phyloP scores from a whole-genome alignment of 2,329 filamentous ascomycete genomes.

The Chaetomiaceae sp. region DNA sequence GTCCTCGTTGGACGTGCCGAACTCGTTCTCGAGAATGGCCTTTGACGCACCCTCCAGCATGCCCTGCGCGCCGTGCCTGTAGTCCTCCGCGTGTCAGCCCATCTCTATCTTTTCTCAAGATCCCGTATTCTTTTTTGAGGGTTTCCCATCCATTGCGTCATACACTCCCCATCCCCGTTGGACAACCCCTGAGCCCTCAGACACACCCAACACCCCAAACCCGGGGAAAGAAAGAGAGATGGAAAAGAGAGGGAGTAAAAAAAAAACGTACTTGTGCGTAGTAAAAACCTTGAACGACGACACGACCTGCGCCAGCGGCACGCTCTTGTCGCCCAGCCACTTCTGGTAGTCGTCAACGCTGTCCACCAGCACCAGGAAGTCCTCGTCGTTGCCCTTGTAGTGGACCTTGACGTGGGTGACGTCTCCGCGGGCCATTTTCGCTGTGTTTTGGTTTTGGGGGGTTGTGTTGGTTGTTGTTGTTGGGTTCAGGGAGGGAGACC shows the following conservation, averaged over 20 bases:
- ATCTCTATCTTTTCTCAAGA: no score
- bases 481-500: no score
- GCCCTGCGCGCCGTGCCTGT: constrained; percentile 81
- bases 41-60: constrained; percentile 73
- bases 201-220: background rate
- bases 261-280: constrained; percentile 72
- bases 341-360: constrained; percentile 62
- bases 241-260: no score
- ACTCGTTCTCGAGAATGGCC: constrained; percentile 72
- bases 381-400: constrained; percentile 66
- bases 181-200: background rate
- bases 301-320: constrained; percentile 80
- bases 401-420: constrained; percentile 70
- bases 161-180: background rate
- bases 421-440: constrained; percentile 68
- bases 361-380: constrained; percentile 58
- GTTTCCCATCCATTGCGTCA: constrained; percentile 5
- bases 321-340: constrained; percentile 74
- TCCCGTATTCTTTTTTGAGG: no score
- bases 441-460: constrained; percentile 9
- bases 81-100: no score
- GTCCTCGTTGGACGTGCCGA: constrained; percentile 74
- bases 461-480: constrained; percentile 1
- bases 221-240: background rate
- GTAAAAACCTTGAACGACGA: constrained; percentile 85